Base-by-base conservation (phyloP, 208 protist species). In the Leishmania turanica region DNA sequence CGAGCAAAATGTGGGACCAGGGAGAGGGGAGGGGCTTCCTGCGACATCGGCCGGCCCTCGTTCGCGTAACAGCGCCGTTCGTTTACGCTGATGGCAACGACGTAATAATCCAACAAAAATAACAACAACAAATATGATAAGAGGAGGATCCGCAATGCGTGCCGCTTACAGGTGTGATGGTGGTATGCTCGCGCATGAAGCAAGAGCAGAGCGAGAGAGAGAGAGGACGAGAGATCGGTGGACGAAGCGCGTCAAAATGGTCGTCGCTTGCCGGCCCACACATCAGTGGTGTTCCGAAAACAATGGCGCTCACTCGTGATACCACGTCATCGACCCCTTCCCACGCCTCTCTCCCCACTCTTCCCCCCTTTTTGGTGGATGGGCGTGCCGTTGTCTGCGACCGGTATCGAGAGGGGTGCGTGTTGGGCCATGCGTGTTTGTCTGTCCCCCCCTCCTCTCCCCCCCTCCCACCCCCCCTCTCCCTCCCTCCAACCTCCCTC, bases 381-480 rank as follows among this genome's bases (percentile, higher is more conserved):
- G n/a, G 27, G 27, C n/a, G 40, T 13, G 62, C n/a, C 62, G 27
- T 24, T 21, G 11, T 68, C 62, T 40, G 62, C 31, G 62, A 40
- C 11, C 15, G 62, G 11, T 19, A 34, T 68, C 13, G 4, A 9
- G 40, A 24, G 5, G 4, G 11, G 56, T 31, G 56, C 24, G 56
- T 78, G 15, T 34, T 68, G 60, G n/a, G 42, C 21, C 64, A 75
- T 79, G 45, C 60, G 60, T 78, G 72, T 76, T 40, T 81, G 24
- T 56, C 15, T 88, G 21, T 31, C 8, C 54, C 40, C 68, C 37
- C 24, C 49, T 47, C 45, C 19, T 56, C 40, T 75, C 37, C 34
- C 49, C 0, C 42, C 37, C 17, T 9, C 42, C 24, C n/a, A n/a
- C n/a, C 9, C 0, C 47, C 47, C 5, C 24, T 31, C 56, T 31